A percentile compares a stretch with the other conserved stretches of the same genome.
phyloP scores from a whole-genome alignment of 768 basidiomycete species.

The Lepiota venenata region DNA sequence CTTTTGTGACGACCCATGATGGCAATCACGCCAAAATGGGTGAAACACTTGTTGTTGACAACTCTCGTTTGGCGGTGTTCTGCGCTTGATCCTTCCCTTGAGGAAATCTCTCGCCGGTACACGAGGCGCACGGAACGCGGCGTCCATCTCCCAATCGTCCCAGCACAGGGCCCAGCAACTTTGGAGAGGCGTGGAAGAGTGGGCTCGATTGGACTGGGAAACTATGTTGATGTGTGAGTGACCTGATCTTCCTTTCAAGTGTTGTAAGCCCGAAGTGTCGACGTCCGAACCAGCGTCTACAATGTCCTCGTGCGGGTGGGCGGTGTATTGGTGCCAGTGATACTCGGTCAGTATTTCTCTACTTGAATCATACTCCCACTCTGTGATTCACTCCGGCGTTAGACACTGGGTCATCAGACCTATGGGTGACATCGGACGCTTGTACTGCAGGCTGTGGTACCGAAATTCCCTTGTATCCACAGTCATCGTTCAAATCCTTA shows the following conservation, averaged over 20 bases:
- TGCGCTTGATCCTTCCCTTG: slow-evolving; percentile 11
- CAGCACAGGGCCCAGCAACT: slow-evolving; percentile 15
- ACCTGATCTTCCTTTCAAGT: neutral
- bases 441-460: slow-evolving; percentile 43
- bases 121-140: slow-evolving; percentile 29
- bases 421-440: slow-evolving; percentile 66
- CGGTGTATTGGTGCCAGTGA: slow-evolving; percentile 45
- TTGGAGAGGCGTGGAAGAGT: slow-evolving; percentile 28
- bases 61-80: too few relatives aligned
- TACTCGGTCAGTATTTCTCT: slow-evolving; percentile 46
- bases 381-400: neutral
- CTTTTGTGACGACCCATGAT: too few relatives aligned
- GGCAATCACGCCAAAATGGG: too few relatives aligned
- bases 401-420: slow-evolving; percentile 80
- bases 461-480: slow-evolving; percentile 46
- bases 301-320: slow-evolving; percentile 59
- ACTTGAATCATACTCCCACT: neutral
- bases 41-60: too few relatives aligned
- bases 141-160: slow-evolving; percentile 35
- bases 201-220: slow-evolving; percentile 52
- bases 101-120: slow-evolving; percentile 21
- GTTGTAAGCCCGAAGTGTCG: neutral
- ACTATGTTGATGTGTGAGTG: slow-evolving; percentile 60
- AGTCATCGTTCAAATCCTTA: slow-evolving; percentile 42
- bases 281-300: slow-evolving; percentile 45